Evolutionary conservation across 306 rosid genomes (phyloP), one percentile per base, ranked within the genome.

Genomic region (Fagus sylvatica): DNA sequence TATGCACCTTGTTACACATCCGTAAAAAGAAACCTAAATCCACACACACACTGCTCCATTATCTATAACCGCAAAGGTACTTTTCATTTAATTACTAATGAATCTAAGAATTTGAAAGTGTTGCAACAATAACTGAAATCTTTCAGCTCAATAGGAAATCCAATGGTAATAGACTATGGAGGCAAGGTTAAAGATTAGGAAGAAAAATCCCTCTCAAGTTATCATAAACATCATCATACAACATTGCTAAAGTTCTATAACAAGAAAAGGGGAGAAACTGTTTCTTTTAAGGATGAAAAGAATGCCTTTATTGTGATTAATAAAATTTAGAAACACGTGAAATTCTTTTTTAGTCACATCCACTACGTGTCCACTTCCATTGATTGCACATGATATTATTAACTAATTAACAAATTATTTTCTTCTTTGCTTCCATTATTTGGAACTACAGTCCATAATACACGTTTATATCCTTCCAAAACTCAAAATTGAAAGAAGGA

Each of bases 11-110:
- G 65, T 69, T 69, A 54, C 46, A 64, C 54, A 70, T 69, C 55
- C 34, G 66, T 74, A 49, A 48, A 53, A 69, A 42, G 0, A 72
- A 59, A 42, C 69, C 51, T 41, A n/a, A 70, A 69, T 13, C 42
- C 7, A 2, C 54, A 73, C 15, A 54, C 49, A 39, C 53, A 36
- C 16, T 10, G 40, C 66, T 54, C 36, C 71, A 69, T 54, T 54
- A 75, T 19, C 70, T 69, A 62, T 17, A 68, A 34, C 74, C 80
- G 32, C 4, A 6, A 43, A 76, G 51, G 37, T 3, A 61, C 51
- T 61, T 60, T 33, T 34, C 51, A 32, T 11, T 15, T 4, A 33
- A 32, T 11, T 61, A 28, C 13, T 57, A 46, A 57, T 28, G 16
- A 57, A 57, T 57, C 64, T 28, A 57, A 57, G 11, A 46, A 46